phyloP scores from a whole-genome alignment of 2,329 filamentous ascomycete species.

The Pestalotiopsis sp. region DNA sequence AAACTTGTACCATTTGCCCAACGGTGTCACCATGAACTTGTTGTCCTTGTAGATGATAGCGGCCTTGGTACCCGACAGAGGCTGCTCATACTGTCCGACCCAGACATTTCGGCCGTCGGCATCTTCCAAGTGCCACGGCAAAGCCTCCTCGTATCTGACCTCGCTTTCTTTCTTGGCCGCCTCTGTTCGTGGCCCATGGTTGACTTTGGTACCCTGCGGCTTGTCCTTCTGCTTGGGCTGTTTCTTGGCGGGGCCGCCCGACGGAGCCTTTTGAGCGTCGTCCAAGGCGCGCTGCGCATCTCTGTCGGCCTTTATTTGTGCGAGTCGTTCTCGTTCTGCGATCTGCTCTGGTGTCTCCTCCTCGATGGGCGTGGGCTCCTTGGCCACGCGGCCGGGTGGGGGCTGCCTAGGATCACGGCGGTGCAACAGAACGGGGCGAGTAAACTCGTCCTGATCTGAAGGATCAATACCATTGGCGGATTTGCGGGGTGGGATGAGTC shows the following conservation, averaged over 20 bases:
- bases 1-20: constrained; percentile 96
- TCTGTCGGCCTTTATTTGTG: constrained; percentile 75
- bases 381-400: constrained; percentile 64
- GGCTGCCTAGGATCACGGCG: constrained; percentile 80
- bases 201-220: constrained; percentile 79
- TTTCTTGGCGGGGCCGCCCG: constrained; percentile 53
- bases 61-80: constrained; percentile 83
- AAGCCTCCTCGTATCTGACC: constrained; percentile 88
- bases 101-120: constrained; percentile 94
- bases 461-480: constrained; percentile 62
- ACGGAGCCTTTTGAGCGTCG: constrained; percentile 89
- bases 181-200: constrained; percentile 76
- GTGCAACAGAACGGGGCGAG: constrained; percentile 84
- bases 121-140: constrained; percentile 97
- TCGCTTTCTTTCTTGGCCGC: constrained; percentile 76
- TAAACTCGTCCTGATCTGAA: constrained; percentile 75
- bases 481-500: constrained; percentile 63
- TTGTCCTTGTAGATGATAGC: constrained; percentile 72
- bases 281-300: constrained; percentile 86
- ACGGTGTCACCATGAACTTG: constrained; percentile 81
- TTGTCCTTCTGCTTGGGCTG: constrained; percentile 65
- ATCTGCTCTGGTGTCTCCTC: constrained; percentile 50
- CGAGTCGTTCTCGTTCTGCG: constrained; percentile 64
- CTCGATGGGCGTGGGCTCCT: constrained; percentile 54
- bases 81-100: constrained; percentile 88